Conservation (phyloP, 164 flowering plant species). For the Magnolia sinica region DNA sequence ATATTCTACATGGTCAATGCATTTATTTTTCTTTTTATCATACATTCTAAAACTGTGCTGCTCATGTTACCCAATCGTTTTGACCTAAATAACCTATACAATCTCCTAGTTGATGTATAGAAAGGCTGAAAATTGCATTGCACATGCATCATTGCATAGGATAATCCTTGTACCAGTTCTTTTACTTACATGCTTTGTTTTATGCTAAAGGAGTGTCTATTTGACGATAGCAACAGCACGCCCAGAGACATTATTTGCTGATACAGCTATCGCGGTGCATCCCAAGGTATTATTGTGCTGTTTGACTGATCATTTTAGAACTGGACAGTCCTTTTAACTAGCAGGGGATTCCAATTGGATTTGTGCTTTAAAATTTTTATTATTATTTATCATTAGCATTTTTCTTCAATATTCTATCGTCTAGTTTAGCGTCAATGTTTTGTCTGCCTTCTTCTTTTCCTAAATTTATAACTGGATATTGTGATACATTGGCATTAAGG, state of each 20-base stretch:
- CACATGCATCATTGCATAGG: not conserved
- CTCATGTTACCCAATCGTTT: not conserved
- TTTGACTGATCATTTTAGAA: not conserved
- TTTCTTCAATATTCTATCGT: too few relatives aligned
- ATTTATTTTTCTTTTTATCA: not conserved
- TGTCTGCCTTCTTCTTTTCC: too few relatives aligned
- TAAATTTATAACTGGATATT: too few relatives aligned
- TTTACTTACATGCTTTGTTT: not conserved
- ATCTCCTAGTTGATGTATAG: not conserved
- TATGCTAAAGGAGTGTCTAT: constrained; percentile 62
- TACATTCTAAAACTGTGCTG: not conserved
- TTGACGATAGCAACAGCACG: constrained; percentile 93
- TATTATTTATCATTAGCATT: too few relatives aligned
- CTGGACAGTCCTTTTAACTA: not conserved
- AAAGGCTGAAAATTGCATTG: not conserved
- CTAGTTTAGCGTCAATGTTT: too few relatives aligned
- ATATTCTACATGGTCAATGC: not conserved
- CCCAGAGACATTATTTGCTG: constrained; percentile 95
- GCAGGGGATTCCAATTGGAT: too few relatives aligned
- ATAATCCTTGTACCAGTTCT: not conserved
- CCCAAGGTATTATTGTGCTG: constrained; percentile 57
- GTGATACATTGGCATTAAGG: too few relatives aligned
- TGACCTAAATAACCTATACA: too few relatives aligned
- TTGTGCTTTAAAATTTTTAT: too few relatives aligned
- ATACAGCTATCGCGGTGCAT: constrained; percentile 86